phyloP scores from a whole-genome alignment of 345 rosid genomes.

The Pistacia vera region DNA sequence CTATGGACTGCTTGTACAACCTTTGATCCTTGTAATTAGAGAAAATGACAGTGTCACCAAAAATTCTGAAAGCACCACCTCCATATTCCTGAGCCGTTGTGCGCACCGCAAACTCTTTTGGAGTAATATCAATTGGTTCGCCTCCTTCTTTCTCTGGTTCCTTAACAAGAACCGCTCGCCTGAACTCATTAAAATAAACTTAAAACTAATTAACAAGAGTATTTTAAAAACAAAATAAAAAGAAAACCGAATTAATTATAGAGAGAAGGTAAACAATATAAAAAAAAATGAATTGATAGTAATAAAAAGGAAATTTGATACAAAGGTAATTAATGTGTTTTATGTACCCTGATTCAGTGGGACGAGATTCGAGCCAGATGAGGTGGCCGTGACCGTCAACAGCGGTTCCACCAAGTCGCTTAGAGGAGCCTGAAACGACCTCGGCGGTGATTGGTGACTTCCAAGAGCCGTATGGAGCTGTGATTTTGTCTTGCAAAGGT shows the following conservation, averaged over 20 bases:
- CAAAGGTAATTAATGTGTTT: neutral
- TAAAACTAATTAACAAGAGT: neutral
- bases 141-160: conserved; percentile 58
- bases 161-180: conserved; percentile 73
- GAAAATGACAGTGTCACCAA: conserved; percentile 60
- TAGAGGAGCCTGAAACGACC: conserved; percentile 78
- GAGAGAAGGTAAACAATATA: neutral
- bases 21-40: conserved; percentile 90
- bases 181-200: conserved; percentile 18
- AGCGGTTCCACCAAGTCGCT: conserved; percentile 75
- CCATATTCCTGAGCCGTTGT: conserved; percentile 88
- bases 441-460: conserved; percentile 92
- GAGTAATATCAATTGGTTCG: conserved; percentile 68
- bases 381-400: conserved; percentile 73
- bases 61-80: conserved; percentile 85
- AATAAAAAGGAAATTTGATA: no score
- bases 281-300: no score
- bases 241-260: neutral
- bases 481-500: conserved; percentile 28
- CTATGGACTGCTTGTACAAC: conserved; percentile 60
- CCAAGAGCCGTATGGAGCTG: conserved; percentile 93
- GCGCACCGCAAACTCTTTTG: conserved; percentile 77
- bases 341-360: conserved; percentile 72
- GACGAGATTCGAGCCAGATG: conserved; percentile 86
- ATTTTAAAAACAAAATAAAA: neutral